Conservation (phyloP, 2,329 filamentous ascomycete species). For the Achaetomium macrosporum region DNA sequence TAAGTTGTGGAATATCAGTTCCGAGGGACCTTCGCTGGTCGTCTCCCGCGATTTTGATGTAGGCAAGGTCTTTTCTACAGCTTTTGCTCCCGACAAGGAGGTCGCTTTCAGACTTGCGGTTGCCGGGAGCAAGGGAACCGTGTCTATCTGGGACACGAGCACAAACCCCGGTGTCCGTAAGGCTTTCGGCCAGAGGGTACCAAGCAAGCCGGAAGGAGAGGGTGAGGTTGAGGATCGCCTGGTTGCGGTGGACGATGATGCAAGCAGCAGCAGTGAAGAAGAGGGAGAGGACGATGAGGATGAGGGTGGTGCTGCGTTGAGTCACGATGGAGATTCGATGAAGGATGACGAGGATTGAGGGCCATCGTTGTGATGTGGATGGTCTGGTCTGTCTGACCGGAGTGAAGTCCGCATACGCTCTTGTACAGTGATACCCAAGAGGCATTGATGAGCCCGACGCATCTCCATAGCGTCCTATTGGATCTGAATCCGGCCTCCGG, state of each 20-base stretch:
- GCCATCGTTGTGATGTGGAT: background rate
- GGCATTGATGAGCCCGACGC: background rate
- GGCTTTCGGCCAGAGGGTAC: conserved; percentile 70
- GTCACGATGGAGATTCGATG: conserved; percentile 40
- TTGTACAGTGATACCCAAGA: background rate
- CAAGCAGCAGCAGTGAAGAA: conserved; percentile 60
- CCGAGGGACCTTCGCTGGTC: conserved; percentile 80
- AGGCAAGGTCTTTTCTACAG: conserved; percentile 87
- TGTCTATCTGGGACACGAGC: conserved; percentile 94
- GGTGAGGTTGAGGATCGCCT: conserved; percentile 68
- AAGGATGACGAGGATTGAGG: conserved; percentile 12
- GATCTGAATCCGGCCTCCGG: too few species aligned
- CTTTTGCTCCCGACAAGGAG: conserved; percentile 83
- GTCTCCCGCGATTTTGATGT: conserved; percentile 88
- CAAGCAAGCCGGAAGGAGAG: conserved; percentile 51
- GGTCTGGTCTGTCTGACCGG: background rate
- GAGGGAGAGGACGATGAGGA: conserved; percentile 48
- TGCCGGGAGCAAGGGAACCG: conserved; percentile 85
- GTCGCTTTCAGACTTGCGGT: conserved; percentile 90
- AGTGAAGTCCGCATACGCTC: background rate
- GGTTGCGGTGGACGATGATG: conserved; percentile 64
- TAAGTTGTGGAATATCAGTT: conserved; percentile 90
- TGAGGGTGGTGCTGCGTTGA: conserved; percentile 32
- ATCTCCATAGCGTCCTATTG: too few species aligned
- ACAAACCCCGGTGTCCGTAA: conserved; percentile 84